A percentile compares a stretch with the other conserved stretches of the same genome.
These are phyloP conservation scores for Clonostachys sp. DNA, from an alignment of 2,329 filamentous ascomycete species.

Conservation along the genomic window DNA sequence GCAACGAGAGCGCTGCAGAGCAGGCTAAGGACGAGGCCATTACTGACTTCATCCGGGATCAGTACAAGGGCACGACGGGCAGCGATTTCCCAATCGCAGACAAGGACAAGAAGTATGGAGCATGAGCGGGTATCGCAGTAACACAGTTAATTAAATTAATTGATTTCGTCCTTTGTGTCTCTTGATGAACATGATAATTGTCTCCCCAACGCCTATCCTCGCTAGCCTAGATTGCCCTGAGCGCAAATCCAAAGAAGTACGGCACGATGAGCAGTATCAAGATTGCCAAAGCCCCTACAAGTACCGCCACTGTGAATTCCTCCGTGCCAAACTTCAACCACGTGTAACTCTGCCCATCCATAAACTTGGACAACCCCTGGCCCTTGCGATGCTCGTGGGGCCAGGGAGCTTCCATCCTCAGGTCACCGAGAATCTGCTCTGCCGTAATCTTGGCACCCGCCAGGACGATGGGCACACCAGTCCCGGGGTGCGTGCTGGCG, in stretches of 20 bases:
- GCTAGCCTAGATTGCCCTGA: too few species aligned
- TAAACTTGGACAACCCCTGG: slow-evolving; percentile 2
- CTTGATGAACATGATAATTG: too few species aligned
- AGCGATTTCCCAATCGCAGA: slow-evolving; percentile 66
- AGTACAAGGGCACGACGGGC: slow-evolving; percentile 68
- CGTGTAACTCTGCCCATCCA: slow-evolving; percentile 3
- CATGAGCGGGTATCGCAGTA: neutral
- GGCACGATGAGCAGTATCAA: slow-evolving; percentile 2
- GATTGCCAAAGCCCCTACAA: neutral
- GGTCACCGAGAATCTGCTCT: slow-evolving; percentile 34
- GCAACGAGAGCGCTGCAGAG: slow-evolving; percentile 69
- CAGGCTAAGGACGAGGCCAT: slow-evolving; percentile 83
- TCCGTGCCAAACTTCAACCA: slow-evolving; percentile 9
- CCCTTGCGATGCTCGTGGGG: slow-evolving; percentile 1
- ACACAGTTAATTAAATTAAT: too few species aligned
- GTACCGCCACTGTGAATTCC: slow-evolving; percentile 5
- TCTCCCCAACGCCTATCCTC: too few species aligned
- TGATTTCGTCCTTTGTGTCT: too few species aligned
- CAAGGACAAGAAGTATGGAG: slow-evolving; percentile 46
- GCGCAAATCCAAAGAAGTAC: neutral
- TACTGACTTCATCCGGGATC: slow-evolving; percentile 62
- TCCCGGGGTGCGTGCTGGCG: slow-evolving; percentile 71
- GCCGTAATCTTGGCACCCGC: slow-evolving; percentile 60
- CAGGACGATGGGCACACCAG: slow-evolving; percentile 69
- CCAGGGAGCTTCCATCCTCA: slow-evolving; percentile 10